phyloP scores from a whole-genome alignment of 441 rosid species.

The Erysimum pusillum region DNA sequence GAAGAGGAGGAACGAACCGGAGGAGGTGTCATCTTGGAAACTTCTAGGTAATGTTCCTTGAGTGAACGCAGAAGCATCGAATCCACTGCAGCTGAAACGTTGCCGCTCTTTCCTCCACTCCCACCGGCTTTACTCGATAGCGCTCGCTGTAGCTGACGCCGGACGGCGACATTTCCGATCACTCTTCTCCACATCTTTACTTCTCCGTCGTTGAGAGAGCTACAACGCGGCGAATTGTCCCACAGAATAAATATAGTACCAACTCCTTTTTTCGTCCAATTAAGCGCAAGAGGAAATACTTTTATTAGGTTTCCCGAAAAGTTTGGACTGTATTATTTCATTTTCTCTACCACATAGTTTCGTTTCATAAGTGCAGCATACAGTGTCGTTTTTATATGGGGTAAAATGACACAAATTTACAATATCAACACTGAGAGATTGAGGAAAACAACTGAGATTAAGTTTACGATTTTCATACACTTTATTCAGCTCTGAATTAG shows the following conservation, averaged over 20 bases:
- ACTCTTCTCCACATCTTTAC: conserved; percentile 56
- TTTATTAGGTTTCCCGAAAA: neutral
- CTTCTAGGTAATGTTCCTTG: conserved; percentile 84
- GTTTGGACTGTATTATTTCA: too few relatives aligned
- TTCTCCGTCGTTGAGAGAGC: conserved; percentile 12
- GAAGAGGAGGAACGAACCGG: conserved; percentile 60
- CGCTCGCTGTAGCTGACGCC: conserved; percentile 55
- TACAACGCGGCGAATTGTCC: conserved; percentile 30
- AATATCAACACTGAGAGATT: too few relatives aligned
- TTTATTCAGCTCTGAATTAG: too few relatives aligned
- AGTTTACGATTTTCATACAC: too few relatives aligned
- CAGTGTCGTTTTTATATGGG: too few relatives aligned
- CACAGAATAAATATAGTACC: neutral
- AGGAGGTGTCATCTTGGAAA: conserved; percentile 92
- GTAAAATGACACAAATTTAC: too few relatives aligned
- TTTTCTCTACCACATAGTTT: too few relatives aligned
- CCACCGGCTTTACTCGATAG: conserved; percentile 47
- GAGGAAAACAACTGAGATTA: too few relatives aligned
- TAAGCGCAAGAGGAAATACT: neutral
- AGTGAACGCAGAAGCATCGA: conserved; percentile 89
- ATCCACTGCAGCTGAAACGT: conserved; percentile 65
- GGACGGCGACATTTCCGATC: conserved; percentile 44
- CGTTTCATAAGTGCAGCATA: too few relatives aligned
- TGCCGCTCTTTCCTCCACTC: conserved; percentile 40
- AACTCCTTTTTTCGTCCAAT: neutral